Base-by-base conservation (phyloP, 495 filamentous ascomycete species). In the Penicillium ochrochloron region DNA sequence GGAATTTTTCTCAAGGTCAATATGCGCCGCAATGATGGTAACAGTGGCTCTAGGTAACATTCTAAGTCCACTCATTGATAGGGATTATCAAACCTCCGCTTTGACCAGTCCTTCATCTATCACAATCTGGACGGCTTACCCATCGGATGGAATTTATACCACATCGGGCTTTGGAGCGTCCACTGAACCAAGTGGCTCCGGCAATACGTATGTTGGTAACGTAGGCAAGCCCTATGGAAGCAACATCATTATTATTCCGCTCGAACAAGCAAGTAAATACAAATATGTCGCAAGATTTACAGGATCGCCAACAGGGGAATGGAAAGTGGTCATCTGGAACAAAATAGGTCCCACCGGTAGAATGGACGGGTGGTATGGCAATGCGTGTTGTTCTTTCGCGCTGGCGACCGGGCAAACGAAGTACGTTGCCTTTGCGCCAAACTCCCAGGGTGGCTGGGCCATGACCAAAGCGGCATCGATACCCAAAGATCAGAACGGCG, bases 161-260 rank as follows among this genome's bases (percentile, higher is more conserved):
- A 44, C 41, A 66, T 52, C 50, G 10, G 19, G 25, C 1, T 52
- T 52, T 29, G 50, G 50, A 14, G 50, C 1, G 10, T 11, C 25
- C 11, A 52, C 50, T 14, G 25, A 52, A 14, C 12, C 50, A 29
- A 25, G 19, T 23, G 50, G 50, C 50, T 52, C 10, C 19, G 50
- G 50, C 12, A 10, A 14, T 11, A 29, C 10, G 25, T 52, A 52
- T 52, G 19, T 25, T 4, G 50, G 50, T 4, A 52, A 52, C 25
- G 50, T 52, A 11, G 50, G 50, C 19, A 29, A 52, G 19, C 50
- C 50, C 50, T 29, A 52, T 52, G 50, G 50, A 29, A 52, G 50
- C 50, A 52, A 52, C 11, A 52, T 52, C 14, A 52, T 52, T 15
- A 29, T 14, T 14, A 29, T 52, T 14, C 25, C 25, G 19, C 19